Conservation (phyloP, 495 filamentous ascomycete species). For the Evansstolkia leycettana region DNA sequence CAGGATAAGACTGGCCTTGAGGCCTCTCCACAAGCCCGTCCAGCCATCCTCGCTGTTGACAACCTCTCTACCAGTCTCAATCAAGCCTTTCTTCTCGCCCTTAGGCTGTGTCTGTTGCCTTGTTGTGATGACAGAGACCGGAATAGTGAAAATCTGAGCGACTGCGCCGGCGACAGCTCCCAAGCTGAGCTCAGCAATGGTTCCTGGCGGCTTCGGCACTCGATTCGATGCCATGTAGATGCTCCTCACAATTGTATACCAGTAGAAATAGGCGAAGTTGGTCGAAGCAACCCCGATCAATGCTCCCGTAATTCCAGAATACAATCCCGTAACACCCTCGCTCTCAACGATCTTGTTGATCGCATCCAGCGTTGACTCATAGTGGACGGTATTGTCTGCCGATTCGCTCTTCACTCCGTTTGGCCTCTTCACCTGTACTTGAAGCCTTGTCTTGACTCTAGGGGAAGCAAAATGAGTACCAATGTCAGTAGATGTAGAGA, state of each 20-base stretch:
- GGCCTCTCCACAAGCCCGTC: slow-evolving; percentile 80
- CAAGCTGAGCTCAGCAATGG: slow-evolving; percentile 71
- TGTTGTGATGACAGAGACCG: slow-evolving; percentile 88
- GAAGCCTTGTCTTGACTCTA: slow-evolving; percentile 92
- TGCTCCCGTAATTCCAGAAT: slow-evolving; percentile 76
- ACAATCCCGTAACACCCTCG: slow-evolving; percentile 74
- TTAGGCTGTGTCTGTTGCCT: slow-evolving; percentile 88
- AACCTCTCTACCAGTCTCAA: slow-evolving; percentile 84
- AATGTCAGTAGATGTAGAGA: too few species aligned
- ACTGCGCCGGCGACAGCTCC: slow-evolving; percentile 84
- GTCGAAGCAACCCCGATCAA: slow-evolving; percentile 89
- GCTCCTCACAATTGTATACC: slow-evolving; percentile 83
- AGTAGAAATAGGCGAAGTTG: slow-evolving; percentile 99
- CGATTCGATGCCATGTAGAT: slow-evolving; percentile 64
- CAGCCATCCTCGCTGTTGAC: slow-evolving; percentile 83
- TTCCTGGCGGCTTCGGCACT: slow-evolving; percentile 55
- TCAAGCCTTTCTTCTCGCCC: slow-evolving; percentile 68
- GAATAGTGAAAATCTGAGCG: slow-evolving; percentile 93
- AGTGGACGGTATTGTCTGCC: slow-evolving; percentile 48
- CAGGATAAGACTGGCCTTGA: slow-evolving; percentile 93
- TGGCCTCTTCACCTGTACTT: slow-evolving; percentile 76
- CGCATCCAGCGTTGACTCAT: slow-evolving; percentile 76
- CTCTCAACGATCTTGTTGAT: slow-evolving; percentile 73
- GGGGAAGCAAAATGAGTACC: background rate
- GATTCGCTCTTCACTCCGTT: slow-evolving; percentile 15